Conservation (phyloP, 768 basidiomycete genomes). For the Panaeolus cyanescens region DNA sequence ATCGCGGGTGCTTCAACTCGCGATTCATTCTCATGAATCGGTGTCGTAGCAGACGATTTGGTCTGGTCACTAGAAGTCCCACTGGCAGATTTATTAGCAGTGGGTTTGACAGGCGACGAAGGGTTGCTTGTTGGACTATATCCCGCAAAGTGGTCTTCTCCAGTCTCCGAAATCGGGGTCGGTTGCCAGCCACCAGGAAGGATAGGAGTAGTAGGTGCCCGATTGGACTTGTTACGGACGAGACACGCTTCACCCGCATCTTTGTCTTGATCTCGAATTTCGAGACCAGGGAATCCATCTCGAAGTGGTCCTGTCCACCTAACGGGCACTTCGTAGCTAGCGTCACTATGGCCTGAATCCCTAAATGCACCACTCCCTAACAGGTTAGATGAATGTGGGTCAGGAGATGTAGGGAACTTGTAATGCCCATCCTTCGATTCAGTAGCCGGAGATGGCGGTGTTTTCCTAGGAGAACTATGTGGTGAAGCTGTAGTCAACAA, state of each 20-base stretch:
- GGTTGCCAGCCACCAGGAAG: slow-evolving; percentile 60
- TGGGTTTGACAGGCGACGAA: background rate
- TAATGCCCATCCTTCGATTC: background rate
- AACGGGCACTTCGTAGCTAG: slow-evolving; percentile 54
- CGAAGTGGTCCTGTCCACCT: slow-evolving; percentile 56
- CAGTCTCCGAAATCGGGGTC: slow-evolving; percentile 52
- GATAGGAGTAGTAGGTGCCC: slow-evolving; percentile 27
- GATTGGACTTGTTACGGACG: background rate
- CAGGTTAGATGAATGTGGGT: slow-evolving; percentile 29
- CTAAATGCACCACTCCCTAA: slow-evolving; percentile 63
- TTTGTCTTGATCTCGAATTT: background rate
- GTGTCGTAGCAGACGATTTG: slow-evolving; percentile 24
- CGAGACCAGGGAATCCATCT: slow-evolving; percentile 13
- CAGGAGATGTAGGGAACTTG: slow-evolving; percentile 6
- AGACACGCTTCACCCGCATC: slow-evolving; percentile 16
- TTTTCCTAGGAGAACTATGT: slow-evolving; percentile 16
- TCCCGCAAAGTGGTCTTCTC: slow-evolving; percentile 19
- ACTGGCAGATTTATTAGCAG: background rate
- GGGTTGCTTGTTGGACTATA: background rate
- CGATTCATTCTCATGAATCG: slow-evolving; percentile 51
- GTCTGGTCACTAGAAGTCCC: slow-evolving; percentile 15
- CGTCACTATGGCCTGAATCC: slow-evolving; percentile 64
- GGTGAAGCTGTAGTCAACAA: slow-evolving; percentile 23
- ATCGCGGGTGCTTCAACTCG: slow-evolving; percentile 58
- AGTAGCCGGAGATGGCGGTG: slow-evolving; percentile 10